Percentiles rank a stretch among this genome's conserved stretches.
Conservation (phyloP, 306 rosid species). For the Dryas octopetala region DNA sequence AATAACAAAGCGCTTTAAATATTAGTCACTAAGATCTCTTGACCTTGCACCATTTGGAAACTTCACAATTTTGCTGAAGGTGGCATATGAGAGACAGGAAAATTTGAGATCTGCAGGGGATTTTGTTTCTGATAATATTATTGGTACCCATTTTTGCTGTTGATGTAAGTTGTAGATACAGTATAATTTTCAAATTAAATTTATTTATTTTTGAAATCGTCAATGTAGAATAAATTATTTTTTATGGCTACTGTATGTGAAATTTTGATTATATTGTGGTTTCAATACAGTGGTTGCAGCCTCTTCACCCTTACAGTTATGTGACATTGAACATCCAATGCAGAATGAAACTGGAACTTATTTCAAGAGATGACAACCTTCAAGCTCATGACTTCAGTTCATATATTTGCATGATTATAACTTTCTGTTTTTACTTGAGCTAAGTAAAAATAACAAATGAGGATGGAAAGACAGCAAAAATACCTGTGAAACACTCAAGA, state of each 20-base stretch:
- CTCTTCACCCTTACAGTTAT: background rate
- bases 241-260: background rate
- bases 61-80: background rate
- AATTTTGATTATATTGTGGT: constrained; percentile 1
- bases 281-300: background rate
- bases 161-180: constrained; percentile 7
- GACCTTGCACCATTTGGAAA: constrained; percentile 19
- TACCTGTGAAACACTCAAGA: constrained; percentile 13
- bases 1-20: constrained; percentile 15
- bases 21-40: constrained; percentile 14
- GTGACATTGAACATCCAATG: no score
- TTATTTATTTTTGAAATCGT: background rate
- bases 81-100: constrained; percentile 16
- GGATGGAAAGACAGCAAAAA: background rate
- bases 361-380: background rate
- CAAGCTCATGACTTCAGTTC: constrained; percentile 5
- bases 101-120: constrained; percentile 13
- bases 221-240: background rate
- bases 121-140: background rate
- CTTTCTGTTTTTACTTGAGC: no score
- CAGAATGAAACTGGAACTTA: background rate
- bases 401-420: background rate
- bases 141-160: background rate
- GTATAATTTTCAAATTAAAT: constrained; percentile 4
- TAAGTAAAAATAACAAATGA: no score